Conservation (phyloP, 2,329 filamentous ascomycete genomes). For the Penicillium brasilianum region DNA sequence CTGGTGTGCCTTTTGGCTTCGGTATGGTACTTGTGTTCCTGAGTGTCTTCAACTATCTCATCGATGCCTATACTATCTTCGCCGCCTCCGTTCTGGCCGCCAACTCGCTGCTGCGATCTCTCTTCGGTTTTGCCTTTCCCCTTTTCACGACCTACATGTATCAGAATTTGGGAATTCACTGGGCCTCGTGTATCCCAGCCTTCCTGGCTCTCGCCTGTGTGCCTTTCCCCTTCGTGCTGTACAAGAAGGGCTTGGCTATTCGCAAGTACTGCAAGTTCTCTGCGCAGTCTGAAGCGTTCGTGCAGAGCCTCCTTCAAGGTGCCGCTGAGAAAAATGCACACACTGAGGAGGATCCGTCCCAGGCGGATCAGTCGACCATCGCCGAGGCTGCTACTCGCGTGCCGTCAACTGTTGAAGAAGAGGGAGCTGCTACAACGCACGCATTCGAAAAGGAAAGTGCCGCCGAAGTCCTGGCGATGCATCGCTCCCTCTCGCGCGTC, state of each 20-base stretch:
- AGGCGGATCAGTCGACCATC: conserved; percentile 4
- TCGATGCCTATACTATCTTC: conserved; percentile 52
- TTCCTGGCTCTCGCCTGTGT: conserved; percentile 53
- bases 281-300: conserved; percentile 39
- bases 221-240: conserved; percentile 52
- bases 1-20: conserved; percentile 48
- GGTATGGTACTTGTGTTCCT: conserved; percentile 51
- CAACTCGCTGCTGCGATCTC: conserved; percentile 53
- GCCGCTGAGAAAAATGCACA: not conserved
- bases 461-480: conserved; percentile 20
- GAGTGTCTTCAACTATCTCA: conserved; percentile 49
- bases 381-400: conserved; percentile 4
- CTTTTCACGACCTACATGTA: conserved; percentile 56
- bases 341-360: not conserved
- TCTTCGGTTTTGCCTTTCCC: conserved; percentile 55
- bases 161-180: conserved; percentile 52
- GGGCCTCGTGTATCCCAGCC: conserved; percentile 53
- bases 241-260: conserved; percentile 48
- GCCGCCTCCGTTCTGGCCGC: conserved; percentile 51
- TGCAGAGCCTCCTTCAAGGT: conserved; percentile 23
- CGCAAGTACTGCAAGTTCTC: conserved; percentile 51
- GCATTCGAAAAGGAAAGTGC: conserved; percentile 21
- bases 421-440: not conserved
- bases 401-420: not conserved
- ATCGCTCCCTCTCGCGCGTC: conserved; percentile 17